These are phyloP conservation scores for Acmispon strigosus DNA, from an alignment of 306 rosid genomes.

Conservation along the genomic window DNA sequence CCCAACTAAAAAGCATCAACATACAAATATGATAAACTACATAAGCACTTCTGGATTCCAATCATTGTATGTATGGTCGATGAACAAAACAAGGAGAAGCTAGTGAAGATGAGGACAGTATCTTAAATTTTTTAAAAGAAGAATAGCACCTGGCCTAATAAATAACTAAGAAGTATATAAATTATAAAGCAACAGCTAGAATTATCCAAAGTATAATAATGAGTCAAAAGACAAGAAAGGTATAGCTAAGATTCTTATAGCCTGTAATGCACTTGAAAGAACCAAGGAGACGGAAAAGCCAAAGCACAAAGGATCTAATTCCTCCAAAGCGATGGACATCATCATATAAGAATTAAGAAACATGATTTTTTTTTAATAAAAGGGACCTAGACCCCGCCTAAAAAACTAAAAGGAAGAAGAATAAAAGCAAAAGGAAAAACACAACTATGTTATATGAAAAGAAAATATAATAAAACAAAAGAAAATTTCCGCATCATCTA, in stretches of 20 bases:
- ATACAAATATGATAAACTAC: slow-evolving; percentile 22
- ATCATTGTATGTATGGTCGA: slow-evolving; percentile 28
- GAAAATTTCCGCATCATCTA: background rate
- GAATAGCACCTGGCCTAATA: slow-evolving; percentile 23
- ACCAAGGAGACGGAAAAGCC: slow-evolving; percentile 18
- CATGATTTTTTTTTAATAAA: background rate
- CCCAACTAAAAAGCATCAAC: slow-evolving; percentile 31
- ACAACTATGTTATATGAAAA: background rate
- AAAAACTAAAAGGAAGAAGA: background rate
- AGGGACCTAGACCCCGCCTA: slow-evolving; percentile 15
- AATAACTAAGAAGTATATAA: slow-evolving; percentile 7
- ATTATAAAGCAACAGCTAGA: slow-evolving; percentile 23
- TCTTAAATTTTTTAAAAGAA: slow-evolving; percentile 15
- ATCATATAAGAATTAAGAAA: slow-evolving; percentile 32
- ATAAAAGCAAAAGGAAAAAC: background rate
- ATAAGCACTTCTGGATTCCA: slow-evolving; percentile 30
- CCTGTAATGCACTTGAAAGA: slow-evolving; percentile 27
- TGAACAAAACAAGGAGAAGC: slow-evolving; percentile 29
- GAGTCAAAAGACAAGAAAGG: slow-evolving; percentile 29
- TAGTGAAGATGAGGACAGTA: slow-evolving; percentile 27
- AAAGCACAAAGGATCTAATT: slow-evolving; percentile 32
- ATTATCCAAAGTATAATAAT: slow-evolving; percentile 4
- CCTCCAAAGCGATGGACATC: slow-evolving; percentile 27
- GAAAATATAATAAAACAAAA: background rate
- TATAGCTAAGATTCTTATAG: slow-evolving; percentile 24